These are phyloP conservation scores for Hibiscus mutabilis DNA, from an alignment of 345 rosid species.

Conservation along the genomic window DNA sequence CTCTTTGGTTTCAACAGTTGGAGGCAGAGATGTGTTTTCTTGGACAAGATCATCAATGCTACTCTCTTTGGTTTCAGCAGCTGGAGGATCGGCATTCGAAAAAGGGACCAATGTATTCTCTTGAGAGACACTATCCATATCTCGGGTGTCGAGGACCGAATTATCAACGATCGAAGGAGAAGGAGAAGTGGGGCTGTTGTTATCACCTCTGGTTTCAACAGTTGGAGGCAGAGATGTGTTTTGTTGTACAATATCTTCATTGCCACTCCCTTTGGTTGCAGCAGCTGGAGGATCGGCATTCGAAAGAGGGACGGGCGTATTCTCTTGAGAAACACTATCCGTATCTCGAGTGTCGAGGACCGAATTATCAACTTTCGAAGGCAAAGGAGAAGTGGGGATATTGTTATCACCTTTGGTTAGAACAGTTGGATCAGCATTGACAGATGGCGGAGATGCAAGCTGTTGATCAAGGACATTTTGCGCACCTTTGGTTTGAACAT, in stretches of 20 bases:
- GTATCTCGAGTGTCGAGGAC: neutral
- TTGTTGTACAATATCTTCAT: neutral
- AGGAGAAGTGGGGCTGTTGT: neutral
- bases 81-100: neutral
- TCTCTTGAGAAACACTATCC: neutral
- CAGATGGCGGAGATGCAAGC: neutral
- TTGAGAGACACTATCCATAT: neutral
- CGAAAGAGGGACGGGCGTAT: neutral
- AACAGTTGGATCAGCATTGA: neutral
- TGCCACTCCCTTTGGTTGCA: neutral
- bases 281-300: neutral
- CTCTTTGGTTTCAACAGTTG: neutral
- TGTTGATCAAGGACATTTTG: neutral
- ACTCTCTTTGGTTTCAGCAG: neutral
- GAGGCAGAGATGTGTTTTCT: neutral
- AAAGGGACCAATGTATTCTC: neutral
- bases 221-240: neutral
- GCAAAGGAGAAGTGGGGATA: neutral
- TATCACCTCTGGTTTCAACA: neutral
- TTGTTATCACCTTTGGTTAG: neutral
- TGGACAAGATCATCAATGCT: slow-evolving; percentile 4
- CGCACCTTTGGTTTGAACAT: neutral
- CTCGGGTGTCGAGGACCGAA: neutral
- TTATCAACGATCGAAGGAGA: slow-evolving; percentile 1
- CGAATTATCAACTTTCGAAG: neutral